A percentile compares a stretch with the other conserved stretches of the same genome.
phyloP scores from a whole-genome alignment of 257 asterid genomes.

The Solanum appendiculatum region DNA sequence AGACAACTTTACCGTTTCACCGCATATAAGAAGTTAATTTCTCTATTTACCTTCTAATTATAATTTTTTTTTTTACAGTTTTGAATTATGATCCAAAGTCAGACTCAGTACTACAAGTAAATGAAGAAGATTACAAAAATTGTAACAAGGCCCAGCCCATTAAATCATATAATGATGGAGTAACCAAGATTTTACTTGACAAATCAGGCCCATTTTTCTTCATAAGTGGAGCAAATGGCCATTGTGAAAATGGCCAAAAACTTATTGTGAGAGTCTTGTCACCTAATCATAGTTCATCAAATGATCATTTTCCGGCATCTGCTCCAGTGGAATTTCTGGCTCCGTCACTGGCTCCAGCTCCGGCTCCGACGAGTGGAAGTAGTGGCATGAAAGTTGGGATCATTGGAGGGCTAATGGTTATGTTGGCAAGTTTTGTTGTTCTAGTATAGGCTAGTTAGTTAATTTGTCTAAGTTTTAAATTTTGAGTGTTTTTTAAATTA shows the following conservation, averaged over 20 bases:
- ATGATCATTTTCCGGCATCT: not conserved
- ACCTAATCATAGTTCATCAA: slow-evolving; percentile 4
- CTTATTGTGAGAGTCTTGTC: slow-evolving; percentile 34
- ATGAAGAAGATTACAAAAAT: slow-evolving; percentile 20
- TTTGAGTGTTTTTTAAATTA: not conserved
- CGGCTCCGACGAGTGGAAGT: slow-evolving; percentile 17
- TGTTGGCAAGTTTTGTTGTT: slow-evolving; percentile 6
- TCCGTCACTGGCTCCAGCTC: slow-evolving; percentile 22
- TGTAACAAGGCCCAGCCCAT: slow-evolving; percentile 40
- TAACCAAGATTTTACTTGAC: slow-evolving; percentile 25
- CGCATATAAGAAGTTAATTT: not conserved
- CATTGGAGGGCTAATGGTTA: not conserved
- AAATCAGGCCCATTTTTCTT: slow-evolving; percentile 45
- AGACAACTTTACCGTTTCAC: not conserved
- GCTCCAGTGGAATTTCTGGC: not conserved
- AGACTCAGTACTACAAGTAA: slow-evolving; percentile 44
- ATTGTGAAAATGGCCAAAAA: slow-evolving; percentile 54
- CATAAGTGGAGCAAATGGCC: slow-evolving; percentile 61
- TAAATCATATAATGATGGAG: slow-evolving; percentile 29
- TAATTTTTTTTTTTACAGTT: slow-evolving; percentile 8
- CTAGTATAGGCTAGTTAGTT: not conserved
- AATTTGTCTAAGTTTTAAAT: not conserved
- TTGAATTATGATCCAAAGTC: slow-evolving; percentile 38
- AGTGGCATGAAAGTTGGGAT: not conserved
- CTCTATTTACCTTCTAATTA: not conserved